A percentile compares a stretch with the other conserved stretches of the same genome.
phyloP scores from a whole-genome alignment of 2,329 filamentous ascomycete genomes.

The Periconia sp. region DNA sequence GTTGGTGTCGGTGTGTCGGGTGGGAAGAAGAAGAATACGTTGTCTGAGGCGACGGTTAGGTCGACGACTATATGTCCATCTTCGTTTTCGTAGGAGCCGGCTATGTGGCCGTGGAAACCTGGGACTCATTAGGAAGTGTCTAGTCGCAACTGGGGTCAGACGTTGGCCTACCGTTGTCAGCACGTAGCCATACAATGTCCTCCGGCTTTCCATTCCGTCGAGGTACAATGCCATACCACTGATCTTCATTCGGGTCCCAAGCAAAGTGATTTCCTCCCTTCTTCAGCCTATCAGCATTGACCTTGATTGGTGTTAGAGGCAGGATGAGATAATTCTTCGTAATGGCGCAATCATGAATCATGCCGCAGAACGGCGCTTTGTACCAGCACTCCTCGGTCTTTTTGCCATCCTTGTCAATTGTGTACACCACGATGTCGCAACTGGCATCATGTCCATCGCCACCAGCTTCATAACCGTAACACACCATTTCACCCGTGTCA shows the following conservation, averaged over 20 bases:
- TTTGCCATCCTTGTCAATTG: slow-evolving; percentile 45
- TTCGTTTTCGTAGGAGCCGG: slow-evolving; percentile 49
- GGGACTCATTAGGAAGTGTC: neutral
- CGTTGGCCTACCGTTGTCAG: slow-evolving; percentile 54
- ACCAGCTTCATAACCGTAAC: slow-evolving; percentile 51
- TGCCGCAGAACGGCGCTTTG: slow-evolving; percentile 46
- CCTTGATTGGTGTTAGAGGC: slow-evolving; percentile 47
- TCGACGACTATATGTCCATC: slow-evolving; percentile 48
- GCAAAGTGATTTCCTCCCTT: slow-evolving; percentile 49
- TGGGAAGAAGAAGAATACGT: slow-evolving; percentile 52
- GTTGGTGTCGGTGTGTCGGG: slow-evolving; percentile 38
- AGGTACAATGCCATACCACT: slow-evolving; percentile 62
- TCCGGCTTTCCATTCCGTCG: slow-evolving; percentile 57
- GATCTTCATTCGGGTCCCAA: slow-evolving; percentile 58
- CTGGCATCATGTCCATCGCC: slow-evolving; percentile 41
- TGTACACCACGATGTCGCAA: slow-evolving; percentile 49
- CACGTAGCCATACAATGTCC: slow-evolving; percentile 60
- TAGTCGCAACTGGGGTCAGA: neutral
- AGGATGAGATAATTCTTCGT: slow-evolving; percentile 48
- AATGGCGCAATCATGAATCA: slow-evolving; percentile 50
- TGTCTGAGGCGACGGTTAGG: slow-evolving; percentile 47
- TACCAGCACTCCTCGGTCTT: slow-evolving; percentile 51
- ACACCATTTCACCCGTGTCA: slow-evolving; percentile 49
- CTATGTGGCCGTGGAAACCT: slow-evolving; percentile 52
- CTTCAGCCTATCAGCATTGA: slow-evolving; percentile 42